phyloP scores from a whole-genome alignment of 768 basidiomycete genomes.

The Scleroderma citrinum region DNA sequence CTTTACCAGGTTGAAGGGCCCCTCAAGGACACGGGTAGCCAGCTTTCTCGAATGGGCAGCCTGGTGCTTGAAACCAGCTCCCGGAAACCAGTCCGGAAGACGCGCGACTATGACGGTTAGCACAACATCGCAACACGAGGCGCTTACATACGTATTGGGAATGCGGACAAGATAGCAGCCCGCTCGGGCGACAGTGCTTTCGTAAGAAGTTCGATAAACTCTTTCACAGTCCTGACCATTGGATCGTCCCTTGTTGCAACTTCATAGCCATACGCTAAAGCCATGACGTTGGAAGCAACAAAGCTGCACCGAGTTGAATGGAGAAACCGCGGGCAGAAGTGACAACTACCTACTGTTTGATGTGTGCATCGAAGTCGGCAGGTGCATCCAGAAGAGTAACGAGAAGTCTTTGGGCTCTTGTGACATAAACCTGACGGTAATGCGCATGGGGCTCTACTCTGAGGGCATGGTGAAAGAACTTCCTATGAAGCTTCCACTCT shows the following conservation, averaged over 20 bases:
- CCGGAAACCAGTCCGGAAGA: conserved; percentile 22
- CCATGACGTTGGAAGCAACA: conserved; percentile 22
- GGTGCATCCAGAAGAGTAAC: conserved; percentile 17
- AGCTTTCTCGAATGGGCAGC: conserved; percentile 10
- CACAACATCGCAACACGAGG: neutral
- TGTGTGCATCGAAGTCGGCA: conserved; percentile 18
- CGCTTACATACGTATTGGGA: conserved; percentile 17
- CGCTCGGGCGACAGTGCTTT: conserved; percentile 17
- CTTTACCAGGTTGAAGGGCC: conserved; percentile 21
- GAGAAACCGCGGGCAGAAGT: neutral
- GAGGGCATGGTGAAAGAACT: conserved; percentile 24
- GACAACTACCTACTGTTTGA: conserved; percentile 12
- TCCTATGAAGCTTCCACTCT: conserved; percentile 27
- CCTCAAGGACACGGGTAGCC: conserved; percentile 15
- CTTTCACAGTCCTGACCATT: conserved; percentile 14
- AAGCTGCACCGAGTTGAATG: conserved; percentile 7
- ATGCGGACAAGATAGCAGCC: conserved; percentile 13
- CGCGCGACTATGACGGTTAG: conserved; percentile 11
- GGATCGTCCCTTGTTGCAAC: conserved; percentile 13
- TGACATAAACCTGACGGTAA: conserved; percentile 17
- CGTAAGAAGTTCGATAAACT: conserved; percentile 14
- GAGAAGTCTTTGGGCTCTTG: conserved; percentile 15
- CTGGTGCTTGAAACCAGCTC: conserved; percentile 14
- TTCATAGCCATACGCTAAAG: conserved; percentile 22
- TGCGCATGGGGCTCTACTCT: conserved; percentile 15